Evolutionary conservation across 805 yeast species (phyloP).

Genomic region (Schizosaccharomyces lindneri): DNA sequence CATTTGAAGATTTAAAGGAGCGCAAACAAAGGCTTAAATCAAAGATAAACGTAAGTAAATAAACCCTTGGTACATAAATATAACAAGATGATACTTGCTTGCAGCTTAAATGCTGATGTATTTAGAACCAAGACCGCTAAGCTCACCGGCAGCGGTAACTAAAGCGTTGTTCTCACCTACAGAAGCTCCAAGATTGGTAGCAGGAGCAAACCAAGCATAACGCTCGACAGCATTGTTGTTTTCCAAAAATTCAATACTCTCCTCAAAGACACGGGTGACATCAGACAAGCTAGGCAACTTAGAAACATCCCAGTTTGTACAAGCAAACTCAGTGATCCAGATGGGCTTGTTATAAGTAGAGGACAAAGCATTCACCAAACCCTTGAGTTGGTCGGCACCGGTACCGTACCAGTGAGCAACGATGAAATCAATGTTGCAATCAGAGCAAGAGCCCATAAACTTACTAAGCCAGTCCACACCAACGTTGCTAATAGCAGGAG

Average conservation of each 20-base stretch:
- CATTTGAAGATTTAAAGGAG: too few species aligned
- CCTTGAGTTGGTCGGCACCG: background rate
- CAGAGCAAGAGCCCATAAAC: background rate
- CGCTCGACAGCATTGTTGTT: background rate
- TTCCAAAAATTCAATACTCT: background rate
- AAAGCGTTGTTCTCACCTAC: slow-evolving; percentile 1
- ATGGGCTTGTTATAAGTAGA: background rate
- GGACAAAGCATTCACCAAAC: background rate
- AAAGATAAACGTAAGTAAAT: too few species aligned
- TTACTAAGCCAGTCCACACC: slow-evolving; percentile 1
- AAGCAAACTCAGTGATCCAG: slow-evolving; percentile 3
- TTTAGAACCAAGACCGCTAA: background rate
- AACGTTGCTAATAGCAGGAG: slow-evolving; percentile 1
- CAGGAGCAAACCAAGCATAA: slow-evolving; percentile 1
- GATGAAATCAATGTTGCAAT: slow-evolving; percentile 1
- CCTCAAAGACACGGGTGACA: background rate
- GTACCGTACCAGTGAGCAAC: slow-evolving; percentile 1
- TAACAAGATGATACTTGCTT: background rate
- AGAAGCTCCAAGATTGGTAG: background rate
- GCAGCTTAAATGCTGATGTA: background rate
- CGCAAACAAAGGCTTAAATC: too few species aligned
- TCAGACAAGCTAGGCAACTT: background rate
- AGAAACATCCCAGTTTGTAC: slow-evolving; percentile 1
- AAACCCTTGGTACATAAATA: background rate
- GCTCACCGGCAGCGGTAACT: background rate